Conservation (phyloP, 1,284 basidiomycete species). For the Cutaneotrichosporon arboriforme region DNA sequence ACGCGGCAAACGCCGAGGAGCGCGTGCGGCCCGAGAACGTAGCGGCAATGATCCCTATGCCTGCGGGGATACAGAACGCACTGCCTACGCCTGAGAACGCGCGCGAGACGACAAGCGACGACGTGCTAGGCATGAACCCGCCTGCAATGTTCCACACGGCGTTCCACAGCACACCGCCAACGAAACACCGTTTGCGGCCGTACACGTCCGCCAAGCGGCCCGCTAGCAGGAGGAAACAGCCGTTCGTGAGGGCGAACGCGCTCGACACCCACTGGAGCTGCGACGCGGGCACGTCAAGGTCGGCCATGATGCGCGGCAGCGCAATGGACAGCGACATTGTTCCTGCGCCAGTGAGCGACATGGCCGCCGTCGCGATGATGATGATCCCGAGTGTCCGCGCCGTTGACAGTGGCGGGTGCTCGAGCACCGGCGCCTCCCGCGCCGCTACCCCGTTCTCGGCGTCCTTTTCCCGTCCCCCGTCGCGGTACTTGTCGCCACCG, state of each 20-base stretch:
- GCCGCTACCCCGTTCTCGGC: not conserved
- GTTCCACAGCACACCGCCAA: constrained; percentile 52
- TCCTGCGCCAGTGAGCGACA: constrained; percentile 17
- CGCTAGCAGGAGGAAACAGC: constrained; percentile 64
- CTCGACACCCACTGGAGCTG: constrained; percentile 63
- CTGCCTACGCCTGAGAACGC: constrained; percentile 34
- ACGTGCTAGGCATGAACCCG: constrained; percentile 39
- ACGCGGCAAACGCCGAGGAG: constrained; percentile 68
- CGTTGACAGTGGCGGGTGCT: not conserved
- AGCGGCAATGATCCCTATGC: constrained; percentile 68
- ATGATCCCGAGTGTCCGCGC: constrained; percentile 14
- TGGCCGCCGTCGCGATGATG: constrained; percentile 10
- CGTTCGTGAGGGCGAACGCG: constrained; percentile 55
- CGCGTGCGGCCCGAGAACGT: constrained; percentile 63
- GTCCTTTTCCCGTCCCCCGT: too few species aligned
- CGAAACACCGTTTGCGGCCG: constrained; percentile 61
- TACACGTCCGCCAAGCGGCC: constrained; percentile 68
- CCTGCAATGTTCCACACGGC: constrained; percentile 38
- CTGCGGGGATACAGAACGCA: constrained; percentile 30
- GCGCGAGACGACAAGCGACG: constrained; percentile 33
- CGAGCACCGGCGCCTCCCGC: not conserved
- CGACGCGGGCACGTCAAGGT: constrained; percentile 49
- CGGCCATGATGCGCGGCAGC: constrained; percentile 58
- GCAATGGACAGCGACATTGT: constrained; percentile 51
- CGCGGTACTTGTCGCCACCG: too few species aligned